Conservation (phyloP, 179 eudicot species). For the Heliamphora pulchella region DNA sequence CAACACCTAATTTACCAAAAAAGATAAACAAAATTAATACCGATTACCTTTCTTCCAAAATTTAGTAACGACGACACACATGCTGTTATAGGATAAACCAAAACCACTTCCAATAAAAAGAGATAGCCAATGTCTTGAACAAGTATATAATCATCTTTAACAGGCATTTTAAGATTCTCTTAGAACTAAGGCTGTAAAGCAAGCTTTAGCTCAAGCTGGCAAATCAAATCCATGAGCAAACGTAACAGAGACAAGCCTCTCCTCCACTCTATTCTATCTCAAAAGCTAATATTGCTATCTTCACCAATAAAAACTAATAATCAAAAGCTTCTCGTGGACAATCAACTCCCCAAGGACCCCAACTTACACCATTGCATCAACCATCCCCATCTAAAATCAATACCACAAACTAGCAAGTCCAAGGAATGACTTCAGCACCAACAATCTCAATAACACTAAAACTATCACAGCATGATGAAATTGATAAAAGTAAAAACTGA, state of each 20-base stretch:
- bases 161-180: not conserved
- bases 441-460: not conserved
- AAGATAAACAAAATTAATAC: not conserved
- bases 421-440: not conserved
- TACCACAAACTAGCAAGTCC: not conserved
- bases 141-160: not conserved
- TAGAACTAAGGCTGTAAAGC: not conserved
- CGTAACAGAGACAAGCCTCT: not conserved
- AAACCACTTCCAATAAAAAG: not conserved
- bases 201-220: not conserved
- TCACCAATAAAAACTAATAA: not conserved
- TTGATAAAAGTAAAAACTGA: not conserved
- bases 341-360: too few species aligned
- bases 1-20: not conserved
- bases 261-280: constrained; percentile 1
- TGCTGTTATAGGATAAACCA: not conserved
- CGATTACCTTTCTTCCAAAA: not conserved
- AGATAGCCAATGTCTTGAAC: not conserved
- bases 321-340: too few species aligned
- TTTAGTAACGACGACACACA: not conserved
- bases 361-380: too few species aligned
- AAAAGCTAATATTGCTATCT: not conserved
- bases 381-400: not conserved
- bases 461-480: not conserved
- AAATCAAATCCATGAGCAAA: not conserved